Evolutionary conservation across 768 basidiomycete genomes (phyloP), one percentile per base, ranked within the genome.

Genomic region (Paxillus rubicundulus): DNA sequence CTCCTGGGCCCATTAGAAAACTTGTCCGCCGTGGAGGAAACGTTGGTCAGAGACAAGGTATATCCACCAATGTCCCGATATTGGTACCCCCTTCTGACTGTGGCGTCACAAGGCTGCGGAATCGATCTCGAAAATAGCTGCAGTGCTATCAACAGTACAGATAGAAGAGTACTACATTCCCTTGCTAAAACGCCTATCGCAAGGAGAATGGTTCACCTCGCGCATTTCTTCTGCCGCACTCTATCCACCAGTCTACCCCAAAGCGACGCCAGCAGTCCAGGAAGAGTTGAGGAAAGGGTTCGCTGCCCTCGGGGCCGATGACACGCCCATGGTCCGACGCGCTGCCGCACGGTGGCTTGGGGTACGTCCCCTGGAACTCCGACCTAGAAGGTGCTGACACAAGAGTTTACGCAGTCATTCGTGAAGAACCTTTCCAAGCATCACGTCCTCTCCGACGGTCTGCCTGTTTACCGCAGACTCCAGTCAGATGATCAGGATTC

Each of bases 171-270:
- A 82, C 69, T 96, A 93, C 73, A 85, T 98, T 53, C 97, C 97
- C 47, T 79, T 99, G 49, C 70, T 98, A 53, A 89, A 87, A 65
- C 85, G 94, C 48, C 80, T 99, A 47, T 86, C 93, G 2, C 81
- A 82, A 52, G 97, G 95, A 53, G 96, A 98, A 72, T 99, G 97
- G 97, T 98, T 98, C 76, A 98, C 97, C 12, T 95, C 94, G 5
- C 83, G 97, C 52, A 97, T 93, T 37, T 98, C 96, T 20, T 90
- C 96, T 36, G 93, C 93, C 53, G 91, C 96, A 9, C 80, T 99
- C 17, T 98, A 90, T 71, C 82, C 93, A 14, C 86, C 93, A 12
- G 90, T 92, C 32, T 99, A 98, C 68, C 74, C 84, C 28, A 87
- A 87, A 66, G 89, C 87, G 18, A 81, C 87, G 2, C 72, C 85